These are phyloP conservation scores for Coleophoma eucalyptorum DNA, from an alignment of 2,329 filamentous ascomycete species.

Conservation along the genomic window DNA sequence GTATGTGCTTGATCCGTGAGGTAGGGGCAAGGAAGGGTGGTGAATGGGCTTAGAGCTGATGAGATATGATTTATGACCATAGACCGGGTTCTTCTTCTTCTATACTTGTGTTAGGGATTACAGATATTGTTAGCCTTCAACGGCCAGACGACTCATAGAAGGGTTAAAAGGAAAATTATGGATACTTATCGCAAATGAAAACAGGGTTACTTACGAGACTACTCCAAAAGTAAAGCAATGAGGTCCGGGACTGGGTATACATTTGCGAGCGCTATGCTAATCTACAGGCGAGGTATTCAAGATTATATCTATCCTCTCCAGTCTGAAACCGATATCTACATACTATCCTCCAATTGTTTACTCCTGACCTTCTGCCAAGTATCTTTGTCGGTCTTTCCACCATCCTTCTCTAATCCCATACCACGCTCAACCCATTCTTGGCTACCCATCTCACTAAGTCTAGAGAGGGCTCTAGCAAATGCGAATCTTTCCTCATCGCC, in stretches of 20 bases:
- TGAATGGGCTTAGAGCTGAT: too few relatives aligned
- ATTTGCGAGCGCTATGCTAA: background rate
- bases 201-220: too few relatives aligned
- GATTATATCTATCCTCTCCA: background rate
- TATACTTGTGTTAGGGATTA: too few relatives aligned
- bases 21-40: background rate
- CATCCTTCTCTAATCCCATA: slow-evolving; percentile 39
- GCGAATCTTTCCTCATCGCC: slow-evolving; percentile 97
- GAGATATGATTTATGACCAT: too few relatives aligned
- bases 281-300: background rate
- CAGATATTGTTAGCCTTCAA: too few relatives aligned
- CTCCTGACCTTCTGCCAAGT: slow-evolving; percentile 43
- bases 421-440: slow-evolving; percentile 90
- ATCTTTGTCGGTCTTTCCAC: slow-evolving; percentile 39
- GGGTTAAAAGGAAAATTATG: too few relatives aligned
- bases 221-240: too few relatives aligned
- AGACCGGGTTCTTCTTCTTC: too few relatives aligned
- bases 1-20: slow-evolving; percentile 21
- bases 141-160: too few relatives aligned
- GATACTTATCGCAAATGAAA: too few relatives aligned
- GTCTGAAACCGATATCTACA: slow-evolving; percentile 11
- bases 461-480: slow-evolving; percentile 82
- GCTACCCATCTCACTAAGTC: slow-evolving; percentile 89
- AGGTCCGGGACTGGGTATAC: too few relatives aligned
- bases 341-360: slow-evolving; percentile 43